Conservation (phyloP, 257 asterid genomes). For the Solanum arcanum region DNA sequence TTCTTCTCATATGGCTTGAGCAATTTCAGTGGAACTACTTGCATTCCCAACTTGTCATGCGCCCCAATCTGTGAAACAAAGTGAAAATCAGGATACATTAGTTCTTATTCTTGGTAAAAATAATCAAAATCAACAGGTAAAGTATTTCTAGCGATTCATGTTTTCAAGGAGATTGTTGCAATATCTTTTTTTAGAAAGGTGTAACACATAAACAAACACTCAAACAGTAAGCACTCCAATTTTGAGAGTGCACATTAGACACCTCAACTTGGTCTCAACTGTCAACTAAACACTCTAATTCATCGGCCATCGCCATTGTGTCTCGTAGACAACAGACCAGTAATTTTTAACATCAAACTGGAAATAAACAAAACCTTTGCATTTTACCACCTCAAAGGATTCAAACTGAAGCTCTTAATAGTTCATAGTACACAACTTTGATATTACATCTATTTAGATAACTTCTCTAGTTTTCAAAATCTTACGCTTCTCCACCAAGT, state of each 20-base stretch:
- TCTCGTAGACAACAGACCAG: background rate
- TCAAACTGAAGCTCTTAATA: background rate
- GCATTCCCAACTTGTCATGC: conserved; percentile 86
- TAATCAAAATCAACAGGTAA: background rate
- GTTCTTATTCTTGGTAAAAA: background rate
- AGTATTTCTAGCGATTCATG: background rate
- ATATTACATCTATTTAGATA: background rate
- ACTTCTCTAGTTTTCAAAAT: background rate
- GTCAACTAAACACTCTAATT: background rate
- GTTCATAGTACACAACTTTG: background rate
- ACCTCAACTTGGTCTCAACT: background rate
- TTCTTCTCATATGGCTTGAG: conserved; percentile 49
- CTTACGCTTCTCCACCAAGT: background rate
- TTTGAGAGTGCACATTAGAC: background rate
- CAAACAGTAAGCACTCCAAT: background rate
- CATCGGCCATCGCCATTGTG: background rate
- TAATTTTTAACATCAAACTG: background rate
- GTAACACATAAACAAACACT: background rate
- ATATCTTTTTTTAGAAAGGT: background rate
- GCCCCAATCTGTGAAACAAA: conserved; percentile 43
- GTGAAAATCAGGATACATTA: background rate
- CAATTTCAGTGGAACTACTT: conserved; percentile 37
- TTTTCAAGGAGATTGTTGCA: background rate
- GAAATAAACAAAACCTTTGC: background rate
- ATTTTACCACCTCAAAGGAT: background rate